Percentiles rank a stretch among this genome's conserved stretches.
phyloP scores from a whole-genome alignment of 345 rosid species.

The Eucalyptus melliodora region DNA sequence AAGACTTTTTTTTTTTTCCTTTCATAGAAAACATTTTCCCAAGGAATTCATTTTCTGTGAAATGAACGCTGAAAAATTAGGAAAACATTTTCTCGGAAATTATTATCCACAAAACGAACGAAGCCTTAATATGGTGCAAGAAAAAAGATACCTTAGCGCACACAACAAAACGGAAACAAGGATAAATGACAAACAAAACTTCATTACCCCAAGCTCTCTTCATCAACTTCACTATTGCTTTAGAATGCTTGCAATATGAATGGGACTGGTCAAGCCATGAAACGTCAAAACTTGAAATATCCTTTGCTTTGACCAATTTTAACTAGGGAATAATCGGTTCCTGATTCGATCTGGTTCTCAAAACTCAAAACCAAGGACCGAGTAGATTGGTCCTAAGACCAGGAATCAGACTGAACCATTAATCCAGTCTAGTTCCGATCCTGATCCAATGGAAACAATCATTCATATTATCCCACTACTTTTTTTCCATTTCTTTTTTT shows the following conservation, averaged over 20 bases:
- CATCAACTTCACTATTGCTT: background rate
- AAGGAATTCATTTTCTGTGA: rapidly evolving
- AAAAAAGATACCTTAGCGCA: background rate
- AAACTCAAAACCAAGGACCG: rapidly evolving
- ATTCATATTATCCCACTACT: too few species aligned
- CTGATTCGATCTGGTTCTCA: rapidly evolving
- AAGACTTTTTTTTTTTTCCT: too few species aligned
- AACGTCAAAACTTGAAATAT: background rate
- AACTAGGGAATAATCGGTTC: rapidly evolving
- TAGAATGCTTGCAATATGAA: background rate
- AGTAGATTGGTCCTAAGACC: too few species aligned
- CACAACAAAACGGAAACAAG: background rate
- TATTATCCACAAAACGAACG: rapidly evolving
- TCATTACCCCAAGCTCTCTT: background rate
- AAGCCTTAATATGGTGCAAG: background rate
- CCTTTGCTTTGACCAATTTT: background rate
- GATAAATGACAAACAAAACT: background rate
- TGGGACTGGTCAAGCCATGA: background rate
- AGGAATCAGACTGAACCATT: rapidly evolving
- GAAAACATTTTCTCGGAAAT: rapidly evolving
- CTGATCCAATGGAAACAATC: rapidly evolving
- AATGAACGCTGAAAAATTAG: rapidly evolving
- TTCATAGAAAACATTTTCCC: too few species aligned
- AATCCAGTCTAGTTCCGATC: rapidly evolving
- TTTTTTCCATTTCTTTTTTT: too few species aligned